Evolutionary conservation across 768 basidiomycete genomes (phyloP).

Genomic region (Rhodotorula graminis): DNA sequence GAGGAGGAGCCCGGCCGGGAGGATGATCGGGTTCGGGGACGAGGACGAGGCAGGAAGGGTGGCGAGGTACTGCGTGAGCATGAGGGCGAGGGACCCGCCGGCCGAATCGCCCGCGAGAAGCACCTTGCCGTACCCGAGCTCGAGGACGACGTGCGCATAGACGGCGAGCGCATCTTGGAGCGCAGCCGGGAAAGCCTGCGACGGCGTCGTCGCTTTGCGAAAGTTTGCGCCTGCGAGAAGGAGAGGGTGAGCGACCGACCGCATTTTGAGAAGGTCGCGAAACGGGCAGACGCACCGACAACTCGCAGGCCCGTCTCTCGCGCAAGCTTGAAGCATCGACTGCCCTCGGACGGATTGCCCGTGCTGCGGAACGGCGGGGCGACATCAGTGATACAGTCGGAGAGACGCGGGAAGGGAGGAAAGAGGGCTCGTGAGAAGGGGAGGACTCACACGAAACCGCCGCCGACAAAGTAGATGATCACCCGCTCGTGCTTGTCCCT

Average conservation of each 20-base stretch:
- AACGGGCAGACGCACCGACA: conserved; percentile 4
- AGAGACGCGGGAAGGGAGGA: too few species aligned
- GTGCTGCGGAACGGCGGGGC: background rate
- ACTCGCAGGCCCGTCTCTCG: conserved; percentile 18
- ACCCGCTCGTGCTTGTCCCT: conserved; percentile 6
- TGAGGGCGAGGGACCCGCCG: conserved; percentile 33
- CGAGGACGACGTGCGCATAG: conserved; percentile 34
- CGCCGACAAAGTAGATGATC: conserved; percentile 38
- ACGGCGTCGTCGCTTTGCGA: conserved; percentile 26
- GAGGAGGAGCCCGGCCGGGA: conserved; percentile 23
- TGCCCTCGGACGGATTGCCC: conserved; percentile 23
- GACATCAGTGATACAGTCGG: too few species aligned
- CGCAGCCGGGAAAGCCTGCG: conserved; percentile 29
- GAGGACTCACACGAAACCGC: conserved; percentile 29
- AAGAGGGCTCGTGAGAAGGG: too few species aligned
- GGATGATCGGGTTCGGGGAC: background rate
- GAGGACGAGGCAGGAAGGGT: background rate
- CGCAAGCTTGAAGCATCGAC: conserved; percentile 27
- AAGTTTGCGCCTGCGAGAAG: conserved; percentile 32
- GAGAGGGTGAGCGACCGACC: background rate
- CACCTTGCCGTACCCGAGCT: conserved; percentile 35
- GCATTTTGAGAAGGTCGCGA: background rate
- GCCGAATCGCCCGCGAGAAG: conserved; percentile 39
- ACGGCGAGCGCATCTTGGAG: conserved; percentile 39
- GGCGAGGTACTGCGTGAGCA: conserved; percentile 36